Evolutionary conservation across 2,329 filamentous ascomycete species (phyloP), one percentile per base, ranked within the genome.

Genomic region (Aureobasidium sp.): DNA sequence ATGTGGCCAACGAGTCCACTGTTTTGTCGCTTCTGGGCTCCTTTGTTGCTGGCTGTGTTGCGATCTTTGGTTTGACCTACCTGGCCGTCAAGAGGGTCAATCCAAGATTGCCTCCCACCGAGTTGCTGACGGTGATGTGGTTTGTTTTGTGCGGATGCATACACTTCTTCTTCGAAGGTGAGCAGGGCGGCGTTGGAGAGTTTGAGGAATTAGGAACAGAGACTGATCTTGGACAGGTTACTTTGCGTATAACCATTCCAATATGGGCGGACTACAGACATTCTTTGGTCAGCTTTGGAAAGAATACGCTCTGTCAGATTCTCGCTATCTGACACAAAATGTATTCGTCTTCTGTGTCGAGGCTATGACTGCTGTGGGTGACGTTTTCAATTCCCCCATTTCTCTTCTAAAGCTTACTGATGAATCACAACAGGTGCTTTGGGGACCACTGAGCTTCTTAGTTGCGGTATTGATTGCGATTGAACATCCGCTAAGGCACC

Each of bases 231-330:
- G 6, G 34, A 36, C 47, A 86, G 84, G 87, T 41, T 96, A 95
- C 74, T 95, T 91, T 71, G 81, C 92, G 65, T 74, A 83, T 66
- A 85, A 92, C 71, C 87, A 90, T 72, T 75, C 78, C 26, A 78
- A 76, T 27, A 81, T 96, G 72, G 84, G 86, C 0, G 78, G 82
- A 12, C 84, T 84, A 64, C 87, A 91, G 71, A 85, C 87, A 61
- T 76, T 94, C 8, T 87, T 92, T 62, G 90, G 87, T 2, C 90
- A 96, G 77, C 79, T 96, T 48, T 96, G 92, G 92, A 96, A 96
- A 72, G 92, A 96, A 75, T 96, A 96, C 72, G 82, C 89, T 3
- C 81, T 92, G 37, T 92, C 89, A 2, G 92, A 96, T 76, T 95
- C 91, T 61, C 83, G 92, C 47, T 96, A 96, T 71, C 78, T 96